Evolutionary conservation across 2,329 filamentous ascomycete species (phyloP), one percentile per base, ranked within the genome.

Genomic region (Ceratocystis variospora): DNA sequence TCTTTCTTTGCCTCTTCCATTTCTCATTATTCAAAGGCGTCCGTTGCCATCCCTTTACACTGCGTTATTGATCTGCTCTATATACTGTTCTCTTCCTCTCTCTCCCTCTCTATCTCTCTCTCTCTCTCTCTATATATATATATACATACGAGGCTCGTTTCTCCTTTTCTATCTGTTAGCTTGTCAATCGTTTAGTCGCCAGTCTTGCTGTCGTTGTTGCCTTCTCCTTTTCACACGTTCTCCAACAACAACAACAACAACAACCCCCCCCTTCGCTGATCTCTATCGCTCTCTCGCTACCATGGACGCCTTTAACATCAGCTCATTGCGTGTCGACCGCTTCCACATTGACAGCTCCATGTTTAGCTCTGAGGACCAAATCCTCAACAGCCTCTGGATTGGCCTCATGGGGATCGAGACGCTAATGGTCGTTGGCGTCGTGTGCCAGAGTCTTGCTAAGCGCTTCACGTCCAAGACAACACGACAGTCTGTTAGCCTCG

Each of bases 371-470:
- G 73, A 78, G 67, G 73, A 75, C 66, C 71, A 72, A 63, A 73
- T 80, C 44, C 72, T 80, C 61, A 79, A 81, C 73, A 73, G 74
- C 44, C 70, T 80, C 61, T 80, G 79, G 77, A 74, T 80, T 61
- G 75, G 76, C 50, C 75, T 81, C n/a, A 71, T 80, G 50, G 74
- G 74, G 19, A 70, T 80, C 45, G 77, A 81, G 69, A 75, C 77
- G 19, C 67, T 78, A 55, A 76, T 80, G 73, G 76, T 81, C 2
- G 67, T 78, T 37, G 73, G 74, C 8, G 76, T 79, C 12, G 73
- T 73, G 28, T 69, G 74, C 6, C 72, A 73, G 65, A 67, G 71
- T 71, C 64, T 69, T 74, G 48, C 66, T 8, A 65, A 68, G 37
- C 66, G 62, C 46, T 68, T 65, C 59, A 22, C 17, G 12, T 12